phyloP scores from a whole-genome alignment of 179 eudicot genomes.

The Beta macrorhiza region DNA sequence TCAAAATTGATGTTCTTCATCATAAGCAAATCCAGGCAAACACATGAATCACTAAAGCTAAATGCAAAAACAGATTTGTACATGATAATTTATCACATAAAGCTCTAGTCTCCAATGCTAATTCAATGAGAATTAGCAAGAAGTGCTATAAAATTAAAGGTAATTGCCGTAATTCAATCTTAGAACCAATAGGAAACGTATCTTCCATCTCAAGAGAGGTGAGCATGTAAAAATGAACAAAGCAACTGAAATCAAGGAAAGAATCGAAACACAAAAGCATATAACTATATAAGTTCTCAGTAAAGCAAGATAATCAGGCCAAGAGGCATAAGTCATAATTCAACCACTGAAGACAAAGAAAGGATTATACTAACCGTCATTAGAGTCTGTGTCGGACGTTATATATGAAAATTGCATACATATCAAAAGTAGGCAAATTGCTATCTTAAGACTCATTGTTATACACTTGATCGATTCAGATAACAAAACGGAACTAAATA shows the following conservation, averaged over 20 bases:
- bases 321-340: neutral
- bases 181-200: neutral
- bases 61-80: neutral
- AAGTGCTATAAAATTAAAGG: neutral
- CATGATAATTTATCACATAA: neutral
- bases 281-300: neutral
- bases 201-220: neutral
- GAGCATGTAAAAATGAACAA: neutral
- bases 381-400: conserved; percentile 23
- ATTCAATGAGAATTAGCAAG: neutral
- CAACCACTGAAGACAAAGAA: conserved; percentile 7
- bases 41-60: neutral
- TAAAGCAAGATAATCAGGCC: neutral
- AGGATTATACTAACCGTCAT: conserved; percentile 34
- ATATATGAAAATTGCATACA: conserved; percentile 10
- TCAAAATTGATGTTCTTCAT: neutral
- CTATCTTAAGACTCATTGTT: conserved; percentile 20
- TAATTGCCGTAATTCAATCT: neutral
- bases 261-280: neutral
- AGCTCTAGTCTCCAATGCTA: neutral
- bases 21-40: neutral
- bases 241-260: neutral
- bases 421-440: conserved; percentile 18
- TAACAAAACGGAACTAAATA: neutral
- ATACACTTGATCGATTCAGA: conserved; percentile 1